Conservation (phyloP, 2,329 filamentous ascomycete genomes). For the Exserohilum turcica region DNA sequence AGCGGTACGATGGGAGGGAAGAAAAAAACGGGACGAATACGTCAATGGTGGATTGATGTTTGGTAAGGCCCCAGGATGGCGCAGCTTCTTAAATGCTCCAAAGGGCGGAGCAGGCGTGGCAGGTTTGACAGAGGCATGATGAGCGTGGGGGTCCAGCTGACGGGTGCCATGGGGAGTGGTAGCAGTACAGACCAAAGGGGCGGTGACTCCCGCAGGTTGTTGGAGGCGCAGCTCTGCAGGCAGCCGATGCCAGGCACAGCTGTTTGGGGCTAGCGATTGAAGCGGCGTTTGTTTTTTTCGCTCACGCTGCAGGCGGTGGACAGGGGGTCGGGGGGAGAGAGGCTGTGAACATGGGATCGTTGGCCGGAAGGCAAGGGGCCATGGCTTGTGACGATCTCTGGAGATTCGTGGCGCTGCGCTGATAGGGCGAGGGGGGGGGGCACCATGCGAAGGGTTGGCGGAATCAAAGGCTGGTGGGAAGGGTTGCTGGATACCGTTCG, state of each 20-base stretch:
- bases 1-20: constrained; percentile 26
- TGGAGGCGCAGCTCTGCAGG: constrained; percentile 34
- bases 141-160: constrained; percentile 50
- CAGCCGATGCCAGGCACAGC: constrained; percentile 45
- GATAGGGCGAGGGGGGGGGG: constrained; percentile 42
- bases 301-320: constrained; percentile 26
- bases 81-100: constrained; percentile 46
- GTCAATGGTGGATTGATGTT: constrained; percentile 40
- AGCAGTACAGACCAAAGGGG: constrained; percentile 42
- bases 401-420: constrained; percentile 26
- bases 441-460: constrained; percentile 41
- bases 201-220: constrained; percentile 36
- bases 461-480: constrained; percentile 36
- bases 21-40: constrained; percentile 43
- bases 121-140: constrained; percentile 23
- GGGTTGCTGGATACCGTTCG: constrained; percentile 42
- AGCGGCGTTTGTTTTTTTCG: constrained; percentile 43
- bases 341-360: constrained; percentile 38
- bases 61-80: constrained; percentile 36
- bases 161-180: constrained; percentile 38
- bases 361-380: constrained; percentile 42
- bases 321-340: constrained; percentile 31
- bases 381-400: constrained; percentile 47
- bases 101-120: constrained; percentile 29
- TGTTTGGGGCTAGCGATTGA: constrained; percentile 36